Evolutionary conservation across 208 protist species (phyloP), one percentile per base, ranked within the genome.

Genomic region (Crithidia bombi): DNA sequence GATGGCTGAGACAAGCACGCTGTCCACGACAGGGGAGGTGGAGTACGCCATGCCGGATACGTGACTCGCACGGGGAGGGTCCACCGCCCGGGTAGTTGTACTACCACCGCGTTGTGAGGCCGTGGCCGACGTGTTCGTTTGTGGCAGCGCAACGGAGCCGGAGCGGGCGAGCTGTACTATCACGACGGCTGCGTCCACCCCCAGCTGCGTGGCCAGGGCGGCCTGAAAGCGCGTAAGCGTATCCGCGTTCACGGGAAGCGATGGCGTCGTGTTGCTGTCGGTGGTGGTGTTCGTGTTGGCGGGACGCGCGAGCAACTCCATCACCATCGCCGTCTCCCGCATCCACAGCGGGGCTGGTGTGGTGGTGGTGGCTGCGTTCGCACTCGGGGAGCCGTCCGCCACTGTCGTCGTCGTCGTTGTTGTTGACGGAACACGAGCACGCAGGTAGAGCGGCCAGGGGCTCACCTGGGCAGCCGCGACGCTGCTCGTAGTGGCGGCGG

Each of bases 221-320:
- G 26, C 50, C 51, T 88, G 83, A 39, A 88, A 76, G 28, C 65
- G 66, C 11, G 50, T 58, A 1, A 87, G 67, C 1, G 71, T 50
- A 11, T 44, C 74, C 2, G 67, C 49, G 35, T 50, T 65, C 25
- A 61, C 44, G 7, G 69, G 44, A 15, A 86, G 69, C 19, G 25
- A 62, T 30, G 61, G 15, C 25, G 12, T 39, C 11, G 33, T n/a
- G 2, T 28, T 21, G 56, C 26, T 35, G 54, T 17, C 26, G 35
- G 32, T n/a, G 73, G 54, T 38, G 57, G 10, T 67, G 52, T 1
- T 58, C 36, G 52, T 28, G 25, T 21, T 33, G 30, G 19, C 36
- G 10, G 69, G 69, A 30, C 69, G 69, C 9, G 61, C 69, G 21
- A 75, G 61, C 39, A 75, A 25, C 54, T 75, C 43, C 69, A 75